These are phyloP conservation scores for Candida hispaniensis DNA, from an alignment of 805 yeast species.

Conservation along the genomic window DNA sequence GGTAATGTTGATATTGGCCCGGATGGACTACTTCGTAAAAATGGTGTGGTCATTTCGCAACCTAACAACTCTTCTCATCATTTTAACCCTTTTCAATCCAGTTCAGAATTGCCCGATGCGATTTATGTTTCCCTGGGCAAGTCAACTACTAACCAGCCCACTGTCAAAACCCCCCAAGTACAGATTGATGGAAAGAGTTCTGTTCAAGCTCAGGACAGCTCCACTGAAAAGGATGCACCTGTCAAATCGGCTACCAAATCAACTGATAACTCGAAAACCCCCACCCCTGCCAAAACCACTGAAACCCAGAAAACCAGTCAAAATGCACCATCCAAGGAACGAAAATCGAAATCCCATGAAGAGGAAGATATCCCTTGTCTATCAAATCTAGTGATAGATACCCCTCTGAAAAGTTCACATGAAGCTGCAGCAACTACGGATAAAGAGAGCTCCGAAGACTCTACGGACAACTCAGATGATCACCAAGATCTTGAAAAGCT, in stretches of 20 bases:
- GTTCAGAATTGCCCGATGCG: too few species aligned
- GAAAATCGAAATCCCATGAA: too few species aligned
- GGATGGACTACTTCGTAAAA: constrained; percentile 22
- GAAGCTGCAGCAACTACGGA: constrained; percentile 9
- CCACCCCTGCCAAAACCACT: too few species aligned
- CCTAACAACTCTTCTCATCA: constrained; percentile 1
- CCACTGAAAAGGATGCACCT: too few species aligned
- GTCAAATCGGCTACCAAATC: too few species aligned
- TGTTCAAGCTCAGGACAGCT: constrained; percentile 43
- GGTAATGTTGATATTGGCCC: constrained; percentile 50
- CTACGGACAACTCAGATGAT: constrained; percentile 11
- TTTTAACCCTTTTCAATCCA: constrained; percentile 13
- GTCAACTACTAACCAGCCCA: too few species aligned
- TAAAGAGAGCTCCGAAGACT: constrained; percentile 8
- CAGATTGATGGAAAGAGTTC: constrained; percentile 48
- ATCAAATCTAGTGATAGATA: constrained; percentile 13
- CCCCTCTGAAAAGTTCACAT: constrained; percentile 11
- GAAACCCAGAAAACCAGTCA: too few species aligned
- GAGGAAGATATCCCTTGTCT: constrained; percentile 10
- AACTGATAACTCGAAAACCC: too few species aligned
- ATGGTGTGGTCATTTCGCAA: constrained; percentile 9
- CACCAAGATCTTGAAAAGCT: constrained; percentile 28
- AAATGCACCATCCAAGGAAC: too few species aligned
- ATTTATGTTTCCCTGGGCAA: too few species aligned
- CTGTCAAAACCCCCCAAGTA: too few species aligned